A percentile compares a stretch with the other conserved stretches of the same genome.
Evolutionary conservation across 331 rosid genomes (phyloP).

Genomic region (Pyrus hybrid): DNA sequence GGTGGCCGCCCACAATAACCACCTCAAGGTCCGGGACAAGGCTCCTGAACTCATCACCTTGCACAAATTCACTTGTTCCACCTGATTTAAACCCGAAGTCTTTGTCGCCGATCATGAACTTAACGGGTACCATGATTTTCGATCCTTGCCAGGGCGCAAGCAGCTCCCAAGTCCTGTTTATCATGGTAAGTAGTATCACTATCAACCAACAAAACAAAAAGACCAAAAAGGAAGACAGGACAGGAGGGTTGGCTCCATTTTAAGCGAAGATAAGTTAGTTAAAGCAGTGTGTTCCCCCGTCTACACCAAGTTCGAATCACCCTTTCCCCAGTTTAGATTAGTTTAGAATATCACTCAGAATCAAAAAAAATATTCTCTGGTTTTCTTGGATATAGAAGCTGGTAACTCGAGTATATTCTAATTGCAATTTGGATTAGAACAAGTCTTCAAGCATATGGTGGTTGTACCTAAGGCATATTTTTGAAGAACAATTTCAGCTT

Average conservation of each 20-base stretch:
- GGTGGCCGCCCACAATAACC: conserved; percentile 24
- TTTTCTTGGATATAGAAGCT: too few species aligned
- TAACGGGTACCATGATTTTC: conserved; percentile 17
- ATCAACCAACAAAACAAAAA: neutral
- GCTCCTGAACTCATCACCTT: conserved; percentile 20
- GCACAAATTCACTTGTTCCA: conserved; percentile 12
- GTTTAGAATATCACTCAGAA: too few species aligned
- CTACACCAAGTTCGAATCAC: neutral
- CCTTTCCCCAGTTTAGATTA: neutral
- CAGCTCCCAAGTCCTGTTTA: conserved; percentile 30
- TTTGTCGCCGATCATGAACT: conserved; percentile 23
- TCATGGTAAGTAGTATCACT: neutral
- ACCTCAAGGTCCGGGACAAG: conserved; percentile 26
- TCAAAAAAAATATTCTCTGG: too few species aligned
- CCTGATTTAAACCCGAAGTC: conserved; percentile 6
- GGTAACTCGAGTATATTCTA: neutral
- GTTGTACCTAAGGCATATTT: neutral
- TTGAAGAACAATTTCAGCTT: neutral
- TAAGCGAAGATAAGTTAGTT: neutral
- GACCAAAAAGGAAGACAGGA: neutral
- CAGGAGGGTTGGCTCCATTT: neutral
- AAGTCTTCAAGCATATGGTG: neutral
- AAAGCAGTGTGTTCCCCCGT: neutral
- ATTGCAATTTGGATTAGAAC: neutral
- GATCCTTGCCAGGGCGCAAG: conserved; percentile 36